Conservation (phyloP, 495 filamentous ascomycete genomes). For the Daldinia vernicosa region DNA sequence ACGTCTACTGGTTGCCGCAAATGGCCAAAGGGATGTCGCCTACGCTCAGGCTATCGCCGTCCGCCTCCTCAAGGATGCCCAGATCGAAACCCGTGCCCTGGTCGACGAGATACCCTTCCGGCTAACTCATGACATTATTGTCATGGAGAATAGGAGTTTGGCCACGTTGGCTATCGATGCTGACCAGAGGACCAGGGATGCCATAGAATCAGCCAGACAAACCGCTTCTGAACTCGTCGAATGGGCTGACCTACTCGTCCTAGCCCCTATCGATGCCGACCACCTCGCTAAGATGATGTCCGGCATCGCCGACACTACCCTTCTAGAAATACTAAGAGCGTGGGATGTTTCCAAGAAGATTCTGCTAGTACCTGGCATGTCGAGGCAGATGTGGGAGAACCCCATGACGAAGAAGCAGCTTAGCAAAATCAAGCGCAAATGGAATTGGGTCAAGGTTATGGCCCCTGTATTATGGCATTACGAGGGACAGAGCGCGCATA, state of each 20-base stretch:
- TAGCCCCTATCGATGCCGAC: slow-evolving; percentile 85
- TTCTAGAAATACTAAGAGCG: slow-evolving; percentile 76
- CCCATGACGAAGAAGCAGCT: slow-evolving; percentile 85
- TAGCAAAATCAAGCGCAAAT: slow-evolving; percentile 78
- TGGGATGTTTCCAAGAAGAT: slow-evolving; percentile 89
- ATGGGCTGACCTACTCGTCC: slow-evolving; percentile 86
- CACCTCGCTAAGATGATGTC: slow-evolving; percentile 83
- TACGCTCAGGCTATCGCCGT: slow-evolving; percentile 63
- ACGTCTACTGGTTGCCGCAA: slow-evolving; percentile 61
- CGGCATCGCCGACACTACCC: slow-evolving; percentile 76
- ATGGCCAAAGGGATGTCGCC: slow-evolving; percentile 61
- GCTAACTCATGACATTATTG: slow-evolving; percentile 61
- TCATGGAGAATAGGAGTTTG: slow-evolving; percentile 56
- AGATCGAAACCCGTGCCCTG: slow-evolving; percentile 63
- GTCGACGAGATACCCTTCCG: slow-evolving; percentile 62
- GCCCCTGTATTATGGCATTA: slow-evolving; percentile 79
- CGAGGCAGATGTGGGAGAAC: slow-evolving; percentile 82
- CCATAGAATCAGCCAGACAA: slow-evolving; percentile 56
- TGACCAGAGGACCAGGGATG: slow-evolving; percentile 47
- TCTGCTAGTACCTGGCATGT: slow-evolving; percentile 84
- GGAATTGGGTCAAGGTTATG: slow-evolving; percentile 80
- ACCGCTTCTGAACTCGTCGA: slow-evolving; percentile 76
- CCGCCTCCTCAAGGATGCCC: slow-evolving; percentile 62
- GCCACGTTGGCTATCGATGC: slow-evolving; percentile 39
- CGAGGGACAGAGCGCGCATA: slow-evolving; percentile 56